phyloP scores from a whole-genome alignment of 106 monocot species.

The Xerophyta viscosa region DNA sequence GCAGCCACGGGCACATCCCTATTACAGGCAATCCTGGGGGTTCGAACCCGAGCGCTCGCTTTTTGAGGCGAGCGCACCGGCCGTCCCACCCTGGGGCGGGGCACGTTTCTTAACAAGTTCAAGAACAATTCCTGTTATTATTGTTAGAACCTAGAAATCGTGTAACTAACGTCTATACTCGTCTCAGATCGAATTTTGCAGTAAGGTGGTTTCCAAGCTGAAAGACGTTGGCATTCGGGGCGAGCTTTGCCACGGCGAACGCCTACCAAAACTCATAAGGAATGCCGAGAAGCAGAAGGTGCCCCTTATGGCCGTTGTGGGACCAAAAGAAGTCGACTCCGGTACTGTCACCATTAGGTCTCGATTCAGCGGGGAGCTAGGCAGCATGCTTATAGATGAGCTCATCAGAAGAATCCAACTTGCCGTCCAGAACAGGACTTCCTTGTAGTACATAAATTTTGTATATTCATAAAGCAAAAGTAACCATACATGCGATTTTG shows the following conservation, averaged over 20 bases:
- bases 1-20: too few species aligned
- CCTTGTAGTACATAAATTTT: too few species aligned
- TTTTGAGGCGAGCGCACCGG: too few species aligned
- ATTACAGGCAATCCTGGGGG: too few species aligned
- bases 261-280: conserved; percentile 82
- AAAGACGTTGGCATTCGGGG: conserved; percentile 61
- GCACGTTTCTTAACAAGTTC: too few species aligned
- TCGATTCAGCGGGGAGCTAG: conserved; percentile 70
- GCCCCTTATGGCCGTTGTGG: conserved; percentile 84
- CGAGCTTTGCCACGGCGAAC: conserved; percentile 77
- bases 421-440: conserved; percentile 47
- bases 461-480: too few species aligned
- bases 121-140: too few species aligned
- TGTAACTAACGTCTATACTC: neutral
- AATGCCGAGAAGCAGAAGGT: conserved; percentile 95
- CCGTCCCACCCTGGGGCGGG: too few species aligned
- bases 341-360: conserved; percentile 82
- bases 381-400: conserved; percentile 58
- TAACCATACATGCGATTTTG: too few species aligned
- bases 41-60: too few species aligned
- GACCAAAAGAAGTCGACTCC: conserved; percentile 73
- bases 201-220: conserved; percentile 21
- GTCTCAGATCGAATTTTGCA: conserved; percentile 26
- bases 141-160: too few species aligned
- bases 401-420: conserved; percentile 42